Base-by-base conservation (phyloP, 2,329 filamentous ascomycete genomes). In the Metarhizium humberi region DNA sequence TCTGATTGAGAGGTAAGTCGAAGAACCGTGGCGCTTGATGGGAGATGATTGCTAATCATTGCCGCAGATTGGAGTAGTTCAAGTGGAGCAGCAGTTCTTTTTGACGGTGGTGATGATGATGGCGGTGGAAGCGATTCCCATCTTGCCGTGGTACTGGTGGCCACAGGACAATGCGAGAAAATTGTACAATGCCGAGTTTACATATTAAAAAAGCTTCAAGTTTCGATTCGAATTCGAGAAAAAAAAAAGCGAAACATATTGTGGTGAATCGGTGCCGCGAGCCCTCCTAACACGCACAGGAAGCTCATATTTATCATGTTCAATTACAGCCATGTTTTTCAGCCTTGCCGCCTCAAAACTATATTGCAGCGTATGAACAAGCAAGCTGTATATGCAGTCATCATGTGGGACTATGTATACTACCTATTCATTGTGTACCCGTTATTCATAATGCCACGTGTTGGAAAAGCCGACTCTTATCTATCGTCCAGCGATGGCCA, bases 1-100 rank as follows among this genome's bases (percentile, higher is more conserved):
- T 75, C 78, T 99, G 73, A 99, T 99, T 73, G 88, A 97, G 75
- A 87, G 92, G 90, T 95, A 79, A 56, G 72, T 59, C 25, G 18
- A 20, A 29, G 18, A 20, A 29, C 25, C 13, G 11, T n/a, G 18
- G 7, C 11, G 18, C 45, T 29, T 48, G n/a, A 14, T 48, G 18
- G 10, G 4, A 13, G 3, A 48, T 11, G 8, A 29, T 48, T 14
- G 20, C 52, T 52, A 13, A 54, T 29, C 3, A 6, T 36, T 7
- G 14, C 6, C 2, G 11, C 52, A 58, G 57, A 14, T 38, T 58
- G 52, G 57, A 58, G 32, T 58, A 58, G 38, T 29, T 36, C 16
- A 40, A 18, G n/a, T 6, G 38, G 36, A 34, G 14, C 20, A 3
- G 36, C 30, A 6, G 16, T 45, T 6, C 10, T 20, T 25, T 25